Evolutionary conservation across 345 rosid genomes (phyloP).

Genomic region (Turritis glabra): DNA sequence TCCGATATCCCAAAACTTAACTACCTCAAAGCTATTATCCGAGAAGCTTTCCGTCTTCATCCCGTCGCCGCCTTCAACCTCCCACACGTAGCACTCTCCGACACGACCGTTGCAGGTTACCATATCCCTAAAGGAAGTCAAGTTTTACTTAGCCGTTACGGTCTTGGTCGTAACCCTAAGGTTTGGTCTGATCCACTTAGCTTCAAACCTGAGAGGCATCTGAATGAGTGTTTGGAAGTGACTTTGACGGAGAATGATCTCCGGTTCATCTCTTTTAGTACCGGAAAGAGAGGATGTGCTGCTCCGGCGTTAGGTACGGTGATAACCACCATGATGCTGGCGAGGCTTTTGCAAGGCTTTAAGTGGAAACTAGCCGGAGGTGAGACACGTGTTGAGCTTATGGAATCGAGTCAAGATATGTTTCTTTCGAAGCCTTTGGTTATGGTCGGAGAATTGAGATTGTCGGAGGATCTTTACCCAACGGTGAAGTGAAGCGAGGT

Average conservation of each 20-base stretch:
- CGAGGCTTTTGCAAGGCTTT: slow-evolving; percentile 53
- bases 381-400: slow-evolving; percentile 32
- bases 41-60: slow-evolving; percentile 51
- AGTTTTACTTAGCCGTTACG: slow-evolving; percentile 45
- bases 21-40: slow-evolving; percentile 42
- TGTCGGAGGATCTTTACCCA: slow-evolving; percentile 41
- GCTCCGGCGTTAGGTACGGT: slow-evolving; percentile 47
- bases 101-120: slow-evolving; percentile 43
- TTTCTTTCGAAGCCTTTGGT: slow-evolving; percentile 41
- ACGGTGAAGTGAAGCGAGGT: not conserved
- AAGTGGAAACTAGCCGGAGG: slow-evolving; percentile 37
- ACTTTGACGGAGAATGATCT: slow-evolving; percentile 45
- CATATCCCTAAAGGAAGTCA: slow-evolving; percentile 50
- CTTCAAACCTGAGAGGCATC: slow-evolving; percentile 42
- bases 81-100: slow-evolving; percentile 46
- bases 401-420: slow-evolving; percentile 36
- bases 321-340: slow-evolving; percentile 48
- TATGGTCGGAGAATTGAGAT: slow-evolving; percentile 38
- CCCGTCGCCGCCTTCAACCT: slow-evolving; percentile 48
- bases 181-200: slow-evolving; percentile 42
- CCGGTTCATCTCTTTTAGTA: slow-evolving; percentile 54
- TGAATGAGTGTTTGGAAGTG: slow-evolving; percentile 22
- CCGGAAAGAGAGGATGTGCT: slow-evolving; percentile 48
- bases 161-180: slow-evolving; percentile 50
- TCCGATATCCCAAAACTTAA: slow-evolving; percentile 47